phyloP scores from a whole-genome alignment of 2,329 filamentous ascomycete genomes.

The Salinomyces thailandicus region DNA sequence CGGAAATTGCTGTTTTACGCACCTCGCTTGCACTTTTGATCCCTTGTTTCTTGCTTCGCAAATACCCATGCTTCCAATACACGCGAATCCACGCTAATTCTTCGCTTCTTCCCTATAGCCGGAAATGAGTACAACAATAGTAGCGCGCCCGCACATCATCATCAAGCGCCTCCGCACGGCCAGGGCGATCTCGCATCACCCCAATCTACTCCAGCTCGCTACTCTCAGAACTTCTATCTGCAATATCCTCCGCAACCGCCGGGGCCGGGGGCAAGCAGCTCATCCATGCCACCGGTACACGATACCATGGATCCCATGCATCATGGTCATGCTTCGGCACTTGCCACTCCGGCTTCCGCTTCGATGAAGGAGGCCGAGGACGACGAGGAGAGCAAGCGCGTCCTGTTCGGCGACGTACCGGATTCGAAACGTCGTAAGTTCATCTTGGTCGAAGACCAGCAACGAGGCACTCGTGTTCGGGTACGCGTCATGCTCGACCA shows the following conservation, averaged over 20 bases:
- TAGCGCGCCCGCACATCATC: slow-evolving; percentile 53
- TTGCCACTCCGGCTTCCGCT: slow-evolving; percentile 28
- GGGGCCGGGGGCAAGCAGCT: slow-evolving; percentile 42
- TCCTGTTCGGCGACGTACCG: slow-evolving; percentile 78
- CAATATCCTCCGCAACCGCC: slow-evolving; percentile 49
- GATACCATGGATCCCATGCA: slow-evolving; percentile 43
- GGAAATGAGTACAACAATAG: slow-evolving; percentile 47
- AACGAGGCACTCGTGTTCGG: slow-evolving; percentile 68
- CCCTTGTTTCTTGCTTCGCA: slow-evolving; percentile 21
- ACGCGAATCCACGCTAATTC: slow-evolving; percentile 31
- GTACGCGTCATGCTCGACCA: slow-evolving; percentile 88
- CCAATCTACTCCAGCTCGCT: slow-evolving; percentile 57
- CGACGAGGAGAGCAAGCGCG: slow-evolving; percentile 50
- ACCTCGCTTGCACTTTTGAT: slow-evolving; percentile 14
- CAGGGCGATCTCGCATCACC: slow-evolving; percentile 38
- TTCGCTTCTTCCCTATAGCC: slow-evolving; percentile 37
- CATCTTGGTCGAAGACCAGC: slow-evolving; percentile 84
- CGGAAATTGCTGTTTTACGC: slow-evolving; percentile 9
- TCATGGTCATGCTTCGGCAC: slow-evolving; percentile 20
- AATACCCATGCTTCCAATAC: slow-evolving; percentile 19
- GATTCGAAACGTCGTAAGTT: slow-evolving; percentile 92
- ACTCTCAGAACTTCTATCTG: slow-evolving; percentile 65
- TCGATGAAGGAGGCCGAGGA: slow-evolving; percentile 35
- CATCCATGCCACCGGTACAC: slow-evolving; percentile 56
- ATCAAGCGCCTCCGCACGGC: slow-evolving; percentile 53